Conservation (phyloP, 176 grass and related monocot species). For the Pontederia crassipes region DNA sequence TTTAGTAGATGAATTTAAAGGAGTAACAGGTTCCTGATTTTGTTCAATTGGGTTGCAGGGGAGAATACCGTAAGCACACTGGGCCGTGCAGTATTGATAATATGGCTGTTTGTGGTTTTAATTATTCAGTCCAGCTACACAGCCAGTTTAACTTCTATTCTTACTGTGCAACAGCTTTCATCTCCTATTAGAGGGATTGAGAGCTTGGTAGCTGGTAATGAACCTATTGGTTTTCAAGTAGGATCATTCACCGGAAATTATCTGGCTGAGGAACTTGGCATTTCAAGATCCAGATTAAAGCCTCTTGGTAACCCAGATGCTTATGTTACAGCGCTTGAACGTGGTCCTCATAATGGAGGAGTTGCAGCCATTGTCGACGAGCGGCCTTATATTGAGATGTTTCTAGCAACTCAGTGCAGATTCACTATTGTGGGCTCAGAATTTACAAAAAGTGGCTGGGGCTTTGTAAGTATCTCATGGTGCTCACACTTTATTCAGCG, state of each 20-base stretch:
- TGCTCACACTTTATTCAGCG: background rate
- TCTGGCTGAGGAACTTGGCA: slow-evolving; percentile 48
- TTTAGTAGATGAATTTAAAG: slow-evolving; percentile 11
- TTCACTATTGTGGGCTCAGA: slow-evolving; percentile 63
- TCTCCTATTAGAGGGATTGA: slow-evolving; percentile 62
- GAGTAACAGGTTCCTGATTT: slow-evolving; percentile 7
- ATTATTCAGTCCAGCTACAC: slow-evolving; percentile 94
- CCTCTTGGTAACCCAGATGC: slow-evolving; percentile 52
- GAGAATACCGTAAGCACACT: slow-evolving; percentile 49
- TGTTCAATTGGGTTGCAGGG: slow-evolving; percentile 27
- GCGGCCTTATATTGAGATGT: slow-evolving; percentile 54
- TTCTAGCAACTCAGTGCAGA: slow-evolving; percentile 61
- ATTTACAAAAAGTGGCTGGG: slow-evolving; percentile 87
- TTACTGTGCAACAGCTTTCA: slow-evolving; percentile 75
- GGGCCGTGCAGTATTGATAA: slow-evolving; percentile 64
- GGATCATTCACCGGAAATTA: slow-evolving; percentile 78
- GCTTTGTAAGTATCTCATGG: slow-evolving; percentile 59
- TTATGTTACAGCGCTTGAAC: slow-evolving; percentile 56
- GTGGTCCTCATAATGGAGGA: slow-evolving; percentile 51
- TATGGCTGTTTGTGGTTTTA: slow-evolving; percentile 83
- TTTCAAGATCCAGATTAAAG: slow-evolving; percentile 54
- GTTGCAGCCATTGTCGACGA: slow-evolving; percentile 88
- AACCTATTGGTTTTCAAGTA: slow-evolving; percentile 58
- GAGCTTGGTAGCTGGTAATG: slow-evolving; percentile 46
- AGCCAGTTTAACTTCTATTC: slow-evolving; percentile 80